A percentile compares a stretch with the other conserved stretches of the same genome.
Conservation (phyloP, 2,329 filamentous ascomycete species). For the Paradendryphiella salina region DNA sequence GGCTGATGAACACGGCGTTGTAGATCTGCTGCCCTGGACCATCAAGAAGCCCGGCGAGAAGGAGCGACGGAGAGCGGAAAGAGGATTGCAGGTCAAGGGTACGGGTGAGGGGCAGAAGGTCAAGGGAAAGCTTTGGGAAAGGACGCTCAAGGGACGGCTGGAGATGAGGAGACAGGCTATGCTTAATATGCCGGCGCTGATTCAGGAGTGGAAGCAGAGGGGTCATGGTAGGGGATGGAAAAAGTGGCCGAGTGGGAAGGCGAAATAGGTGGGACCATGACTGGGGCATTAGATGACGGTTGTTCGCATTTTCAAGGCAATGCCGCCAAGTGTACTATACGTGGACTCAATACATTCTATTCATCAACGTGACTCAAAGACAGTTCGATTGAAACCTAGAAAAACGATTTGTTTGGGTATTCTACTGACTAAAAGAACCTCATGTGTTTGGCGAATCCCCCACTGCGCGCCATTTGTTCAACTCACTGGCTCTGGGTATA, state of each 20-base stretch:
- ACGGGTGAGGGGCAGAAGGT: conserved; percentile 90
- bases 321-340: conserved; percentile 1
- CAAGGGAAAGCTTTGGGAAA: conserved; percentile 94
- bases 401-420: conserved; percentile 4
- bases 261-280: conserved; percentile 32
- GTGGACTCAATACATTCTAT: not conserved
- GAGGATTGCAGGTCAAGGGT: conserved; percentile 83
- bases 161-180: conserved; percentile 90
- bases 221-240: conserved; percentile 75
- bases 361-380: not conserved
- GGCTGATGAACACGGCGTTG: conserved; percentile 75
- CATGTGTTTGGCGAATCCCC: not conserved
- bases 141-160: conserved; percentile 79
- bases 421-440: conserved; percentile 4
- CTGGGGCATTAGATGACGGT: not conserved
- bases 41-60: conserved; percentile 74
- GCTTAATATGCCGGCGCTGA: conserved; percentile 90
- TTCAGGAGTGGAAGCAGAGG: conserved; percentile 84
- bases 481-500: conserved; percentile 9
- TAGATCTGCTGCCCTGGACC: conserved; percentile 76
- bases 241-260: conserved; percentile 64
- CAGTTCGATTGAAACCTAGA: not conserved
- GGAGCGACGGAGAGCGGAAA: conserved; percentile 72
- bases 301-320: not conserved
- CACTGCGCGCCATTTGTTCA: not conserved